Conservation (phyloP, 2,329 filamentous ascomycete species). For the Aureobasidium pullulans region DNA sequence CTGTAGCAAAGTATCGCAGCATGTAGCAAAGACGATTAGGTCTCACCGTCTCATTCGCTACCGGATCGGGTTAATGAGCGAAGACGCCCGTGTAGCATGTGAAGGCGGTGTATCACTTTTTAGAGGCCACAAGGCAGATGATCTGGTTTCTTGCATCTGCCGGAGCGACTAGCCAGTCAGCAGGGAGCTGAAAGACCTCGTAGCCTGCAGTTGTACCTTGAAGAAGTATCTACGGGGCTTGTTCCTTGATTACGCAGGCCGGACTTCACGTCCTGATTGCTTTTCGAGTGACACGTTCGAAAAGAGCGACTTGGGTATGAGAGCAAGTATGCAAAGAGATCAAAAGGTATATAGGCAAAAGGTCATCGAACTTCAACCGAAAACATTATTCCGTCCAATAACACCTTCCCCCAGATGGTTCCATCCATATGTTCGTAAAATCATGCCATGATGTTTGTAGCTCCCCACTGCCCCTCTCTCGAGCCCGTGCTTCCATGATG, state of each 20-base stretch:
- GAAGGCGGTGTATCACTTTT: not conserved
- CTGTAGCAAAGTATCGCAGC: not conserved
- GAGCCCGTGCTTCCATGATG: not conserved
- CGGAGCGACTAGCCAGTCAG: not conserved
- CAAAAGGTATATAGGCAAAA: not conserved
- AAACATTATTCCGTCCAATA: not conserved
- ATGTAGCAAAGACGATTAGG: not conserved
- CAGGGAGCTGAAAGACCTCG: not conserved
- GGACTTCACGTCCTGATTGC: not conserved
- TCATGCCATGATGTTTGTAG: not conserved
- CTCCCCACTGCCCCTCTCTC: not conserved
- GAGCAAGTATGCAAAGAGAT: not conserved
- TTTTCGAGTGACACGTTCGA: not conserved
- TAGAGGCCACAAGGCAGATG: not conserved
- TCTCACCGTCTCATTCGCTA: not conserved
- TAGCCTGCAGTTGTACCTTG: not conserved
- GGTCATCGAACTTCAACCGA: not conserved
- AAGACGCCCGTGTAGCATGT: too few relatives aligned
- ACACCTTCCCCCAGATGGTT: not conserved
- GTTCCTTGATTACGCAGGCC: not conserved
- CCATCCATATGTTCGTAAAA: not conserved
- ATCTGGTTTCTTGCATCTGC: not conserved
- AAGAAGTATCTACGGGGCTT: not conserved
- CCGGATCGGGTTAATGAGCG: not conserved
- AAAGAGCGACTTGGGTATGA: not conserved